Base-by-base conservation (phyloP, 306 rosid genomes). In the Malus orientalis region DNA sequence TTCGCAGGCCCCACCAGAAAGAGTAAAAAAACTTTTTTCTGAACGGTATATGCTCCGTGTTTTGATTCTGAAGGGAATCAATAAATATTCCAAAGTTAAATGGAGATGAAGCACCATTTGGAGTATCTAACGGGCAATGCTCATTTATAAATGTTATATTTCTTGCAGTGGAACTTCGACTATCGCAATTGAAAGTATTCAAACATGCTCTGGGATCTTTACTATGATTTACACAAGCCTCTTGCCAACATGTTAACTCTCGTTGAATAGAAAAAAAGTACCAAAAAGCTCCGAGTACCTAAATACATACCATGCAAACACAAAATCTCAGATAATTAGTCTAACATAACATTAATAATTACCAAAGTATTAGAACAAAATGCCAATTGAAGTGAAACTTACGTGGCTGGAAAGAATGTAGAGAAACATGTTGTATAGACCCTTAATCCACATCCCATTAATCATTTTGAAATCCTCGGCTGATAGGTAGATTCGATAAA, bases 1-100 rank as follows among this genome's bases (percentile, higher is more conserved):
- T 79, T 76, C 72, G 66, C 20, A 82, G 79, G 6, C 86, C 85
- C 89, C 85, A 82, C 84, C 83, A 85, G 67, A 85, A 82, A 60
- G 79, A 77, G 66, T 80, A 30, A 22, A 80, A 32, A 38, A 80
- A 74, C 79, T 82, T 85, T 40, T 16, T 33, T 4, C 67, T 66
- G 67, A 82, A 78, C 32, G 54, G 23, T 25, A 22, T 12, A 11
- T 76, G 70, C 11, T 11, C n/a, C 0, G 58, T 15, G 23, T 25
- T 54, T 47, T 40, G 18, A 2, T 73, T 68, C 16, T 36, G 2
- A 12, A 74, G 30, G 1, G 69, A 23, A 32, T n/a, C 33, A 54
- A 69, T 36, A 55, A 82, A 82, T 18, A 78, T 78, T 61, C 85
- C 78, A 32, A 78, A 82, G 40, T 78, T 6, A 45, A 74, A 82